These are phyloP conservation scores for Hygrophorus russula DNA, from an alignment of 768 basidiomycete species.

Conservation along the genomic window DNA sequence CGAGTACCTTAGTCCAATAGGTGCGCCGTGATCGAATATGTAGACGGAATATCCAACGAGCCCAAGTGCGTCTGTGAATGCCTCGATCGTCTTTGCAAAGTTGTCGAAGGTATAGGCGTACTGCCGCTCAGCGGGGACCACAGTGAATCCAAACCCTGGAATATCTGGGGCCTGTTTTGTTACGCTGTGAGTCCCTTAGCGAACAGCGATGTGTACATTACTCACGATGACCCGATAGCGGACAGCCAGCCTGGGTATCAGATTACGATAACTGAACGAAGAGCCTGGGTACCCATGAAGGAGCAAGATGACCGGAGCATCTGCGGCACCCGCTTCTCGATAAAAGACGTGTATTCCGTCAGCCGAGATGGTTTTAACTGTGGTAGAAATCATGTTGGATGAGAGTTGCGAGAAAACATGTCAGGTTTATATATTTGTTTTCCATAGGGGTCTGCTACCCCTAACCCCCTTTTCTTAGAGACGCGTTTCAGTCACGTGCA, in stretches of 20 bases:
- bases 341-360: slow-evolving; percentile 32
- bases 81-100: slow-evolving; percentile 25
- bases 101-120: slow-evolving; percentile 31
- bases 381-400: slow-evolving; percentile 9
- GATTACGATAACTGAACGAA: slow-evolving; percentile 36
- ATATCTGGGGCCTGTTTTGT: slow-evolving; percentile 31
- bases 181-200: no score
- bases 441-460: no score
- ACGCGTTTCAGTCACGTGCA: no score
- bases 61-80: slow-evolving; percentile 27
- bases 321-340: slow-evolving; percentile 23
- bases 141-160: slow-evolving; percentile 40
- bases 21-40: slow-evolving; percentile 40
- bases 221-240: slow-evolving; percentile 23
- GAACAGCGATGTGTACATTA: no score
- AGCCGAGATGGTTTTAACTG: slow-evolving; percentile 16
- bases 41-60: slow-evolving; percentile 32
- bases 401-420: not conserved
- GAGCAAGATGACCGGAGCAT: slow-evolving; percentile 26
- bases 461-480: no score
- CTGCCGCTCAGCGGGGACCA: slow-evolving; percentile 21
- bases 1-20: slow-evolving; percentile 17
- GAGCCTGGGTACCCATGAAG: slow-evolving; percentile 41
- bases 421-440: no score
- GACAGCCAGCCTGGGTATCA: slow-evolving; percentile 28